Base-by-base conservation (phyloP, 2,329 filamentous ascomycete species). In the Chaetomium globosum region DNA sequence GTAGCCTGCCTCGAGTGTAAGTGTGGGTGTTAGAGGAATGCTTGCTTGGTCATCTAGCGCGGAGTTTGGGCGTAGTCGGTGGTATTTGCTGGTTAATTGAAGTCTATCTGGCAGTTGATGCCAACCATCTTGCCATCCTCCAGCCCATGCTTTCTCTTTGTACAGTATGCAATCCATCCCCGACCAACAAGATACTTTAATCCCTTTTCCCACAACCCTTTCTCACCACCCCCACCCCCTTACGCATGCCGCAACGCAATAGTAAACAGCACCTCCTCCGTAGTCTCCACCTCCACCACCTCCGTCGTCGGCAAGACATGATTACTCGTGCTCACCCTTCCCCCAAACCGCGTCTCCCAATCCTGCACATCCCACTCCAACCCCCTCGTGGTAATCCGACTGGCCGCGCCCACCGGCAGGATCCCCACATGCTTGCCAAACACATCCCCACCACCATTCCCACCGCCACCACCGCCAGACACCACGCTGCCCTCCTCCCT, bases 361-460 rank as follows among this genome's bases (percentile, higher is more conserved):
- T 92, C 81, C 65, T 82, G 75, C 1, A 99, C 91, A 77, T 99
- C 93, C 95, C 95, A 99, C 75, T 96, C 89, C 23, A 98, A 80
- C 0, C 95, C 95, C 16, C 81, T 79, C 0, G 92, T 96, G 8
- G 87, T 89, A 71, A 99, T 92, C n/a, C 83, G 77, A 55, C 91
- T 89, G 3, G 88, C 86, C n/a, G 89, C 91, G 63, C 88, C 89
- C 26, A 98, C 79, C 0, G 95, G 95, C 48, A 99, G 81, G 68
- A 99, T 91, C 10, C 95, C 95, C 33, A 96, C 85, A 74, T 96
- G 87, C 74, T 91, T 89, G 7, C 85, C 91, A 72, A 97, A 91
- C 2, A 85, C 77, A 58, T 80, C 79, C 19, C 82, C 53, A 74
- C 64, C 65, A 76, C 49, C 81, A 79, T 9, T 86, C 19, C 82